Conservation (phyloP, 2,329 filamentous ascomycete species). For the Lithohypha guttulata region DNA sequence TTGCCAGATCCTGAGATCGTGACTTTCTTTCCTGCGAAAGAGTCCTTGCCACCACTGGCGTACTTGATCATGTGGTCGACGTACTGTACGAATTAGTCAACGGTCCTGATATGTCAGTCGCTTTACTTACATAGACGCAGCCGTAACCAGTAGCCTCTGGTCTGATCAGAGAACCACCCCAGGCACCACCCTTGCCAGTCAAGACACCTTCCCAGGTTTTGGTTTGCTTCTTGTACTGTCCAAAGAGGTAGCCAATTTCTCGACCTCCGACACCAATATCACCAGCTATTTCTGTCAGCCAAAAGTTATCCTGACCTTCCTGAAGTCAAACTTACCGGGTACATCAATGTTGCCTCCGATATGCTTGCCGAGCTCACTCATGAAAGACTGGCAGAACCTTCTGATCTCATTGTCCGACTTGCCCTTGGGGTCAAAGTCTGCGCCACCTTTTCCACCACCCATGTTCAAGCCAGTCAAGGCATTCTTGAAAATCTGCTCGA, state of each 20-base stretch:
- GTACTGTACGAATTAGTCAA: slow-evolving; percentile 42
- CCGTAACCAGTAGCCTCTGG: slow-evolving; percentile 96
- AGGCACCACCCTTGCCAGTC: slow-evolving; percentile 86
- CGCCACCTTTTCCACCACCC: slow-evolving; percentile 94
- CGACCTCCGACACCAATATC: slow-evolving; percentile 90
- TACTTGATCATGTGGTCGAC: slow-evolving; percentile 92
- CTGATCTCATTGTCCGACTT: slow-evolving; percentile 97
- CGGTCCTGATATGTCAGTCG: slow-evolving; percentile 1
- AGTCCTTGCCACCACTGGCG: slow-evolving; percentile 64
- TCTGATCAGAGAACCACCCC: slow-evolving; percentile 89
- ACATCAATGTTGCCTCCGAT: slow-evolving; percentile 95
- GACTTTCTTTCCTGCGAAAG: slow-evolving; percentile 82
- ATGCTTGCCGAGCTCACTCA: slow-evolving; percentile 90
- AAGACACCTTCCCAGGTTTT: slow-evolving; percentile 94
- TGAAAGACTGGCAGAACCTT: slow-evolving; percentile 91
- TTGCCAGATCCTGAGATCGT: slow-evolving; percentile 96
- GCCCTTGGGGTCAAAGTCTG: slow-evolving; percentile 98
- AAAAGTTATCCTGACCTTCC: neutral
- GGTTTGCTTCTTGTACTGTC: slow-evolving; percentile 75
- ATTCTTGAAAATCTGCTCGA: slow-evolving; percentile 99
- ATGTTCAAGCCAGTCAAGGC: slow-evolving; percentile 89
- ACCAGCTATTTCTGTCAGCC: slow-evolving; percentile 47
- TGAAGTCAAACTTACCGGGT: slow-evolving; percentile 36
- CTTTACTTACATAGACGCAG: slow-evolving; percentile 63
- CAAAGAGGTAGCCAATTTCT: slow-evolving; percentile 92